A percentile compares a stretch with the other conserved stretches of the same genome.
Conservation (phyloP, 139 green algal genomes). For the Chlorella sp. region DNA sequence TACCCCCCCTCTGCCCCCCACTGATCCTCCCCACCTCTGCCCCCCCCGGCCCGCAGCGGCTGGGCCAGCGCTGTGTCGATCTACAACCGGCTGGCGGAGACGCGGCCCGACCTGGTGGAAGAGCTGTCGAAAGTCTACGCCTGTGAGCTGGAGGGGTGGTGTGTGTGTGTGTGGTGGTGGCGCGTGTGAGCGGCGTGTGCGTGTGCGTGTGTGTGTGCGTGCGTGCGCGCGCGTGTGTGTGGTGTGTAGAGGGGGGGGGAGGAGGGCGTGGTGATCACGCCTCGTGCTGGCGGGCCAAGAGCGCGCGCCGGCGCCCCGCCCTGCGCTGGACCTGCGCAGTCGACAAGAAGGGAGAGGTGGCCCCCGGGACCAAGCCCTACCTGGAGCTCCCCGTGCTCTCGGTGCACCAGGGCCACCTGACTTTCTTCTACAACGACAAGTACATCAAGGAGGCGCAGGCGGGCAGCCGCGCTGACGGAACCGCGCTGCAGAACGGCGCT, state of each 20-base stretch:
- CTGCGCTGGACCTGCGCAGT: too few relatives aligned
- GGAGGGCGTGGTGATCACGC: too few relatives aligned
- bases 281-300: too few relatives aligned
- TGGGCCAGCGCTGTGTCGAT: constrained; percentile 45
- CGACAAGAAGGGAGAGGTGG: constrained; percentile 41
- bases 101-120: constrained; percentile 37
- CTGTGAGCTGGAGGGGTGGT: not conserved
- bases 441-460: constrained; percentile 24
- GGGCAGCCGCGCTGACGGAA: too few relatives aligned
- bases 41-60: constrained; percentile 5
- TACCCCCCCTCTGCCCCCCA: too few relatives aligned
- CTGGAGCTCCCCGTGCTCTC: constrained; percentile 46
- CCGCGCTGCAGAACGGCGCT: too few relatives aligned
- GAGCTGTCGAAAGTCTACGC: constrained; percentile 1
- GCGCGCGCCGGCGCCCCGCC: too few relatives aligned
- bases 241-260: too few relatives aligned
- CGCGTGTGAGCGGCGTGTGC: not conserved
- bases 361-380: constrained; percentile 37
- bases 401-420: constrained; percentile 19
- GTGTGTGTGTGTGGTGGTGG: not conserved
- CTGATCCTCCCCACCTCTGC: not conserved
- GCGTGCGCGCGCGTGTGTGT: too few relatives aligned
- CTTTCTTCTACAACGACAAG: constrained; percentile 10
- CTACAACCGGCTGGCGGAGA: constrained; percentile 52
- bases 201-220: not conserved